These are phyloP conservation scores for Immersiporthe knoxdaviesiana DNA, from an alignment of 2,329 filamentous ascomycete species.

Conservation along the genomic window DNA sequence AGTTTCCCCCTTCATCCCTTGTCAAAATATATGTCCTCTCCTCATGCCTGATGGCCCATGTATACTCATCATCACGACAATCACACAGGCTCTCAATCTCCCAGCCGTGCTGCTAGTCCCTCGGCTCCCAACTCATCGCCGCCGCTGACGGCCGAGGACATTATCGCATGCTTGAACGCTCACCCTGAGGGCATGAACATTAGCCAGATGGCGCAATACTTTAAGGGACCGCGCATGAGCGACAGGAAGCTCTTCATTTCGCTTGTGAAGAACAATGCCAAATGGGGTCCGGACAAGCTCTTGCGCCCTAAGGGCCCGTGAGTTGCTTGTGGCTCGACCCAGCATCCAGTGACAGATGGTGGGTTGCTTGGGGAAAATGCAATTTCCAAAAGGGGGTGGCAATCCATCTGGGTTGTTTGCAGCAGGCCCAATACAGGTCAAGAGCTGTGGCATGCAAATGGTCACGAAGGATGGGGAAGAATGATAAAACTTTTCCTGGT, in stretches of 20 bases:
- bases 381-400: background rate
- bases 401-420: background rate
- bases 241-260: conserved; percentile 60
- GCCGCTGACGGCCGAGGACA: conserved; percentile 55
- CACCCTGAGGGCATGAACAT: conserved; percentile 57
- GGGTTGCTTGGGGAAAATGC: background rate
- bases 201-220: conserved; percentile 56
- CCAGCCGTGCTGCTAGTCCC: conserved; percentile 19
- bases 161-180: conserved; percentile 56
- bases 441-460: background rate
- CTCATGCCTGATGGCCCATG: background rate
- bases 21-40: background rate
- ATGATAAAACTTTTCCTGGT: background rate
- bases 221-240: conserved; percentile 54
- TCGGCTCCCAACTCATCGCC: conserved; percentile 21
- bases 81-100: conserved; percentile 25
- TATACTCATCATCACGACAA: conserved; percentile 4
- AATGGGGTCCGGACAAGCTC: conserved; percentile 60
- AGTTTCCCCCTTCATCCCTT: conserved; percentile 30
- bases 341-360: background rate
- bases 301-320: conserved; percentile 38
- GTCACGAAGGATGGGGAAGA: background rate
- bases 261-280: conserved; percentile 59
- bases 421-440: background rate
- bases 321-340: background rate